Base-by-base conservation (phyloP, 2,329 filamentous ascomycete genomes). In the Rosellinia necatrix region DNA sequence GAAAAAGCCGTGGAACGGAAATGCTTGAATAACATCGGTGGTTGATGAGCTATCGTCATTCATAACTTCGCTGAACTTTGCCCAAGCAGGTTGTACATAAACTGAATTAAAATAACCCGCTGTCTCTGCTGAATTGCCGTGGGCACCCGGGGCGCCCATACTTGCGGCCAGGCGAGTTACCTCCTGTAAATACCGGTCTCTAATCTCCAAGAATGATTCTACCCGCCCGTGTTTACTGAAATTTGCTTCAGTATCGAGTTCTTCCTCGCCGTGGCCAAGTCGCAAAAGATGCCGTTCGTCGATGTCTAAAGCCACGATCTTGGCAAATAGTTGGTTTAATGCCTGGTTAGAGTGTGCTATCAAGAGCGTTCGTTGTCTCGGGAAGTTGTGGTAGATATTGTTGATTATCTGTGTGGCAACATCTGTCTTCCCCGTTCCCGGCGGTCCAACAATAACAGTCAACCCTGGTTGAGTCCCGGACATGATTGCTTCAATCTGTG, bases 371-470 rank as follows among this genome's bases (percentile, higher is more conserved):
- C 91, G 89, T 72, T 99, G 92, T 61, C 88, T 81, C 6, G 94
- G 92, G 71, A 97, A 99, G 74, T 97, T 96, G 78, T 97, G 93
- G 70, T 99, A 99, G 65, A 99, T 89, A 72, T 97, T 97, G 77
- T 91, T 97, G 75, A 99, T 99, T 71, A 97, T 96, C 73, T 99
- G 94, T 4, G 93, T 97, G 43, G 92, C 92, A 49, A 99, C 94
- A 74, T 99, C 94, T n/a, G 94, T 99, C 78, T 99, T 99, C 60
- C 96, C 94, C 6, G 94, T 99, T 51, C 94, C 94, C 6, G 94
- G 94, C 50, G 94, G 94, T 1, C 94, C 94, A 60, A 99, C 91
- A 64, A 99, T 89, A 43, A 99, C 84, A 1, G 93, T 97, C 48
- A 99, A 80, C 17, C 96, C 94, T 30, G 94, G 93, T 67, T 99